Percentiles rank a stretch among this genome's conserved stretches.
These are phyloP conservation scores for Trametes punicea DNA, from an alignment of 768 basidiomycete species.

Conservation along the genomic window DNA sequence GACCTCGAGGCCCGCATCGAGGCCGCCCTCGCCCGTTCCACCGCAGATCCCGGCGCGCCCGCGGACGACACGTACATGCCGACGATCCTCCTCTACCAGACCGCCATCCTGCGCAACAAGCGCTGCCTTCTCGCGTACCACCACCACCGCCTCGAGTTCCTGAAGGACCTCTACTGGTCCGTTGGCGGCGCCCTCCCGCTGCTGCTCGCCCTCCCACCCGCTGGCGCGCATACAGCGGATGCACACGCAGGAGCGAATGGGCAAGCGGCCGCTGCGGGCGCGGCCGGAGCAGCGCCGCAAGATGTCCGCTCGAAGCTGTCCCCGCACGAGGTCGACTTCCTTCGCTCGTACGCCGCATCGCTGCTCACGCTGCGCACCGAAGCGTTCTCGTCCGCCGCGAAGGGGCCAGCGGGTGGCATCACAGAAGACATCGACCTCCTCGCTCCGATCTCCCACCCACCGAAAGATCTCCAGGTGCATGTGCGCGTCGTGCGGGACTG, in stretches of 20 bases:
- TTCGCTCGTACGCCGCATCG: constrained; percentile 74
- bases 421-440: constrained; percentile 86
- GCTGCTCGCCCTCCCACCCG: constrained; percentile 51
- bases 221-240: constrained; percentile 22
- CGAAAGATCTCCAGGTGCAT: constrained; percentile 84
- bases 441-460: constrained; percentile 76
- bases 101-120: constrained; percentile 88
- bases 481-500: constrained; percentile 88
- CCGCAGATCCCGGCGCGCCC: constrained; percentile 31
- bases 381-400: constrained; percentile 21
- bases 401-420: constrained; percentile 36
- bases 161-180: constrained; percentile 88
- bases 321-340: constrained; percentile 80
- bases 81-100: constrained; percentile 80
- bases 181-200: constrained; percentile 85
- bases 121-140: constrained; percentile 96
- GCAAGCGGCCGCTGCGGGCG: not conserved
- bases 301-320: constrained; percentile 72
- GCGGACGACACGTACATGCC: constrained; percentile 39
- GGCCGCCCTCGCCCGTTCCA: constrained; percentile 32
- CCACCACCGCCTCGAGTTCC: constrained; percentile 75
- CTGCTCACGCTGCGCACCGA: constrained; percentile 83
- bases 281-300: constrained; percentile 9
- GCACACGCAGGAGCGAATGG: not conserved
- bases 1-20: constrained; percentile 63